Base-by-base conservation (phyloP, 2,329 filamentous ascomycete genomes). In the Aureobasidium sp. region DNA sequence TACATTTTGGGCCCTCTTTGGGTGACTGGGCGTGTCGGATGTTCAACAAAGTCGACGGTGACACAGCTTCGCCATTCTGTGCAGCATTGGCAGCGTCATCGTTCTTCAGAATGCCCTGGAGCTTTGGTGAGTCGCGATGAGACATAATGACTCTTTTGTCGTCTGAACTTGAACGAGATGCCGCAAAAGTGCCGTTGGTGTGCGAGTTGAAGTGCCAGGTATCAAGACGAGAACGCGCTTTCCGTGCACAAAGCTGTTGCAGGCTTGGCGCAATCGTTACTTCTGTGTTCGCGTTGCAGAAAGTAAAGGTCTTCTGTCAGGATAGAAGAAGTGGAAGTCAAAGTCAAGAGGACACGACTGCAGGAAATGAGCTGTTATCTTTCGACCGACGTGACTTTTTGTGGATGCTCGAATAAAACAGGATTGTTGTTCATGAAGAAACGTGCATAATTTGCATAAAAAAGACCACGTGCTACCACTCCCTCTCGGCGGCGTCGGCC, bases 81-180 rank as follows among this genome's bases (percentile, higher is more conserved):
- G 32, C 3, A 3, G 16, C 14, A 29, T 49, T 32, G 30, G 16
- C 30, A 14, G 25, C 17, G 6, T 53, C 51, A n/a, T 53, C 51
- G 17, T 47, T 53, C 25, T 53, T 53, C 40, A 53, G 14, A 25
- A 53, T 53, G n/a, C 51, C 24, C 24, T 53, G 51, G 17, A 53
- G n/a, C 24, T 47, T 53, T 3, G 51, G 51, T n/a, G 51, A 53
- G 17, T 53, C 51, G 51, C 51, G 51, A 34, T 39, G 51, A 7
- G 51, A 27, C 40, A 53, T 47, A 32, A 8, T 17, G 34, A 5
- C 14, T 19, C 5, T 10, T 2, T 6, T 12, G 19, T 2, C 21
- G 24, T 29, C 19, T 35, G 14, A 14, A 10, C n/a, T 5, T 27
- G 4, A n/a, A 32, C 27, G 25, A 29, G n/a, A 29, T 8, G 27